phyloP scores from a whole-genome alignment of 352 stramenopile genomes.

The Phytophthora syringae region DNA sequence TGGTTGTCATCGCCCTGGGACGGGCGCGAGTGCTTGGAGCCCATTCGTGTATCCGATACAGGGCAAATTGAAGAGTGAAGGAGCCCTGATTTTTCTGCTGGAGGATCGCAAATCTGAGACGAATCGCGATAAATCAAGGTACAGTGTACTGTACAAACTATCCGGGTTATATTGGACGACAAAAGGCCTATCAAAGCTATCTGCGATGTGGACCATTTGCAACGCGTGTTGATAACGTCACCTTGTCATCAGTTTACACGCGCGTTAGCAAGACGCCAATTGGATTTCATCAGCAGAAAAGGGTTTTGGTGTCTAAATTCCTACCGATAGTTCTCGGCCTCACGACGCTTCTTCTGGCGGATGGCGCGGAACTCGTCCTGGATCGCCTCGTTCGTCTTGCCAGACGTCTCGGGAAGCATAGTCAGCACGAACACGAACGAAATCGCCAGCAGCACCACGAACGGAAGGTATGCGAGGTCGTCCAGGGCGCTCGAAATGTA shows the following conservation, averaged over 20 bases:
- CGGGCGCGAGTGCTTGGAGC: constrained; percentile 39
- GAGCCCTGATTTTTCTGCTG: constrained; percentile 17
- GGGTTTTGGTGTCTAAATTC: too few species aligned
- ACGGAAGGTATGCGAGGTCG: constrained; percentile 45
- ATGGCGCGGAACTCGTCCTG: constrained; percentile 50
- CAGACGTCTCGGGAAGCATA: constrained; percentile 49
- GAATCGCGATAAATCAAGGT: too few species aligned
- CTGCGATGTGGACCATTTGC: too few species aligned
- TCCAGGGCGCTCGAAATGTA: constrained; percentile 44
- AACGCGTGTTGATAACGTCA: too few species aligned
- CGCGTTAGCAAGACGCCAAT: too few species aligned
- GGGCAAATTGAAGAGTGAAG: neutral
- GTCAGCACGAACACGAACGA: constrained; percentile 43
- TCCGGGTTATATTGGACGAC: too few species aligned
- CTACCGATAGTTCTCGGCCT: too few species aligned
- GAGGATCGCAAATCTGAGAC: constrained; percentile 4
- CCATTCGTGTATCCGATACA: too few species aligned
- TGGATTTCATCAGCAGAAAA: too few species aligned
- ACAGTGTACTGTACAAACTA: too few species aligned
- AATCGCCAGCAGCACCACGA: constrained; percentile 31
- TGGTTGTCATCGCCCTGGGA: constrained; percentile 9
- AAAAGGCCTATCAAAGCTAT: too few species aligned
- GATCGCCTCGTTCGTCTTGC: constrained; percentile 60
- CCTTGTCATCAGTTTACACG: too few species aligned
- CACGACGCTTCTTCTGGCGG: constrained; percentile 30